Evolutionary conservation across 805 yeast species (phyloP), one percentile per base, ranked within the genome.

Genomic region (Diddensiella transvaalensis): DNA sequence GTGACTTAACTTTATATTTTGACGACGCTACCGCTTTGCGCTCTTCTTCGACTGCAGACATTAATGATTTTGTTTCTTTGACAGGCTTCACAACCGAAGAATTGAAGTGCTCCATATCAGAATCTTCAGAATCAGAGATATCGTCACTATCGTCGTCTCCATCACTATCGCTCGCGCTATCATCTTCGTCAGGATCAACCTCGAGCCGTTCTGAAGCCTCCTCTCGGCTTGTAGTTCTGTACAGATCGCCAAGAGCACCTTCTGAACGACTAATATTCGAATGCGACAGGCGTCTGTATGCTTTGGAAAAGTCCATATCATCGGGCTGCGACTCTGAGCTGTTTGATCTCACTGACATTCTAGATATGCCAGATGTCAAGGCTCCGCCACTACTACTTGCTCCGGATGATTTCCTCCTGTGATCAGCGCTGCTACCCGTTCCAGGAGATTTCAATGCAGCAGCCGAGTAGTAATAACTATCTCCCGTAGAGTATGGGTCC

Each of bases 121-220:
- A 74, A 52, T 75, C 78, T 57, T 78, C 82, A 55, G 75, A 79
- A 49, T 64, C 63, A 46, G 70, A 71, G 56, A 77, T 78, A 19
- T 76, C 69, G 17, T 62, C 66, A 36, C 70, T 47, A 39, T 44
- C 49, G 30, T 43, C 44, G 15, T 41, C 44, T 11, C 26, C 46
- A n/a, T 40, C 35, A 22, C 17, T 26, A 13, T 37, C 53, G n/a
- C 11, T 36, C 4, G 30, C 54, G 11, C 68, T 72, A 43, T 67
- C 70, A 24, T 70, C 76, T 13, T 69, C 67, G 5, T 68, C 65
- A 36, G 67, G 72, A 3, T 61, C 62, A 10, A 60, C 59, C 4
- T 62, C 67, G 57, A 60, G 1, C 65, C 69, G 21, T 60, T 83
- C 8, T 82, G 52, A 46, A 8, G 49, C 40, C 18, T 48, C 49